Percentiles rank a stretch among this genome's conserved stretches.
Conservation (phyloP, 495 filamentous ascomycete genomes). For the Hypoxylon fragiforme region DNA sequence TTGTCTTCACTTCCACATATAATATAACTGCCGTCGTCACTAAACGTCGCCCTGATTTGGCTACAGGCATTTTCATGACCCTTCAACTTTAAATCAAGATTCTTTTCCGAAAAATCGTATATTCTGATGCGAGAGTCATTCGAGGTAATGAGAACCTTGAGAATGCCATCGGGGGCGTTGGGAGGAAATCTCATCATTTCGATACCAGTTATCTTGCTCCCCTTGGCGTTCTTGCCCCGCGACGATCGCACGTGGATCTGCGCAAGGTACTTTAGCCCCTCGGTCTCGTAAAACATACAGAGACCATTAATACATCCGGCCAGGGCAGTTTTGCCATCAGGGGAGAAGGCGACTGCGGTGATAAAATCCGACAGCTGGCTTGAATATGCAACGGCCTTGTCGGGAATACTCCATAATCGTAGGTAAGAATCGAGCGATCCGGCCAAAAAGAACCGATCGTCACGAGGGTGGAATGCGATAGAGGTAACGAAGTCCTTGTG, state of each 20-base stretch:
- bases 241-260: conserved; percentile 90
- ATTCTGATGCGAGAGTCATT: conserved; percentile 94
- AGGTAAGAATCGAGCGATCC: conserved; percentile 92
- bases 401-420: conserved; percentile 94
- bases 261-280: conserved; percentile 79
- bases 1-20: conserved; percentile 94
- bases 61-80: conserved; percentile 91
- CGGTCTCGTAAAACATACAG: conserved; percentile 93
- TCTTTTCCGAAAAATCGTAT: conserved; percentile 83
- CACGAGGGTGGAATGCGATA: conserved; percentile 90
- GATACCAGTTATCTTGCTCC: conserved; percentile 96
- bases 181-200: conserved; percentile 68
- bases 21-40: conserved; percentile 83
- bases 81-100: conserved; percentile 84
- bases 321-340: conserved; percentile 87
- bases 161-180: conserved; percentile 63
- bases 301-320: conserved; percentile 85
- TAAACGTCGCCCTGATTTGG: conserved; percentile 89
- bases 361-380: conserved; percentile 83
- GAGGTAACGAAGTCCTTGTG: conserved; percentile 96
- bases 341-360: conserved; percentile 90
- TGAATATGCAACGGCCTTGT: conserved; percentile 90
- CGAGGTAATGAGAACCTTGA: conserved; percentile 88
- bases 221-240: conserved; percentile 89
- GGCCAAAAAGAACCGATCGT: conserved; percentile 96